A percentile compares a stretch with the other conserved stretches of the same genome.
Conservation (phyloP, 1,139 yeast genomes). For the Candida buenavistaensis region DNA sequence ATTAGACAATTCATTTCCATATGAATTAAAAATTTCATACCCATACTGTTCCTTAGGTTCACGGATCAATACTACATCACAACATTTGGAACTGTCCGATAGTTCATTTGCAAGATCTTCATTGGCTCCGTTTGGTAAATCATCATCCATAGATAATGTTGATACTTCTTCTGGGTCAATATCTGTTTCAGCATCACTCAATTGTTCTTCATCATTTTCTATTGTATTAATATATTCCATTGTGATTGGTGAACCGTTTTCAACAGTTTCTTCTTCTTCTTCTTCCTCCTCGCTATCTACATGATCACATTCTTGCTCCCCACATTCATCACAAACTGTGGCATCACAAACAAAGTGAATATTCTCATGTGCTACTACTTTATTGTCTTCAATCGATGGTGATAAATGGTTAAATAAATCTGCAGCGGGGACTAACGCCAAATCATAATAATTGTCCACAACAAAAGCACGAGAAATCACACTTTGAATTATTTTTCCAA, state of each 20-base stretch:
- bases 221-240: constrained; percentile 30
- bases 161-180: constrained; percentile 25
- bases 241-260: constrained; percentile 34
- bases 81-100: constrained; percentile 43
- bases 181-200: constrained; percentile 31
- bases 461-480: constrained; percentile 80
- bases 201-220: constrained; percentile 29
- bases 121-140: constrained; percentile 23
- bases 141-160: constrained; percentile 22
- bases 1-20: constrained; percentile 68
- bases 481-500: constrained; percentile 55
- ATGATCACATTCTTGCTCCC: constrained; percentile 61
- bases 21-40: constrained; percentile 70
- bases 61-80: constrained; percentile 53
- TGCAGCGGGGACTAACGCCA: constrained; percentile 87
- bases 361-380: constrained; percentile 44
- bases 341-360: constrained; percentile 75
- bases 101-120: constrained; percentile 33
- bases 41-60: constrained; percentile 40
- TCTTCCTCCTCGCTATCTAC: constrained; percentile 9
- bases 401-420: constrained; percentile 80
- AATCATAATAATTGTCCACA: constrained; percentile 71
- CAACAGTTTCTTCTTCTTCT: constrained; percentile 11
- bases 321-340: constrained; percentile 74
- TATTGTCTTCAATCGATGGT: constrained; percentile 22